These are phyloP conservation scores for Croton laevigatus DNA, from an alignment of 441 rosid genomes.

Conservation along the genomic window DNA sequence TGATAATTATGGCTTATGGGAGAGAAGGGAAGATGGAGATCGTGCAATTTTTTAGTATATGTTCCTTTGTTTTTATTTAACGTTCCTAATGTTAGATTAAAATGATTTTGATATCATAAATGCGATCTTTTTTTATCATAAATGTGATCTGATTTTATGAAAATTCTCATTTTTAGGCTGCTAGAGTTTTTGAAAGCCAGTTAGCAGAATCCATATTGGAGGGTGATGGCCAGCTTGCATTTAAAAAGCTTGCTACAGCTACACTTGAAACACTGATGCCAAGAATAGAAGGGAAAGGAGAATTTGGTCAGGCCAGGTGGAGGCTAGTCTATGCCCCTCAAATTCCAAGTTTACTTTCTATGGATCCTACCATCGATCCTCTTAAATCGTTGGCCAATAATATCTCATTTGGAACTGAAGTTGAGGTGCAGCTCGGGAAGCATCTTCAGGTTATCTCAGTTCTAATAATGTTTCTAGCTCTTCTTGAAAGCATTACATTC, in stretches of 20 bases:
- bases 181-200: slow-evolving; percentile 91
- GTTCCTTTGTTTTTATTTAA: not conserved
- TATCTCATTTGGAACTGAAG: slow-evolving; percentile 88
- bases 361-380: slow-evolving; percentile 91
- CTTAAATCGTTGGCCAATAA: slow-evolving; percentile 87
- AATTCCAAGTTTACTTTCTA: slow-evolving; percentile 94
- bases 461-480: not conserved
- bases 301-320: slow-evolving; percentile 97
- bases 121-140: slow-evolving; percentile 1
- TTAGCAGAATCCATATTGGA: slow-evolving; percentile 94
- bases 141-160: slow-evolving; percentile 6
- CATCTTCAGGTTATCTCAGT: slow-evolving; percentile 72
- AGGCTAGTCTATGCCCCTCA: slow-evolving; percentile 97
- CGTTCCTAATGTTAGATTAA: slow-evolving; percentile 6
- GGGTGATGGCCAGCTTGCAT: slow-evolving; percentile 94
- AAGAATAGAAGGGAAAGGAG: slow-evolving; percentile 93
- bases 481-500: not conserved
- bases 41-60: not conserved
- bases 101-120: not conserved
- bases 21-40: not conserved
- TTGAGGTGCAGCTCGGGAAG: slow-evolving; percentile 93
- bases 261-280: slow-evolving; percentile 94
- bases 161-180: slow-evolving; percentile 51
- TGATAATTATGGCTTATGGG: not conserved
- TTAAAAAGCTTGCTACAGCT: slow-evolving; percentile 94